Conservation (phyloP, 306 rosid genomes). For the Betula pendula region DNA sequence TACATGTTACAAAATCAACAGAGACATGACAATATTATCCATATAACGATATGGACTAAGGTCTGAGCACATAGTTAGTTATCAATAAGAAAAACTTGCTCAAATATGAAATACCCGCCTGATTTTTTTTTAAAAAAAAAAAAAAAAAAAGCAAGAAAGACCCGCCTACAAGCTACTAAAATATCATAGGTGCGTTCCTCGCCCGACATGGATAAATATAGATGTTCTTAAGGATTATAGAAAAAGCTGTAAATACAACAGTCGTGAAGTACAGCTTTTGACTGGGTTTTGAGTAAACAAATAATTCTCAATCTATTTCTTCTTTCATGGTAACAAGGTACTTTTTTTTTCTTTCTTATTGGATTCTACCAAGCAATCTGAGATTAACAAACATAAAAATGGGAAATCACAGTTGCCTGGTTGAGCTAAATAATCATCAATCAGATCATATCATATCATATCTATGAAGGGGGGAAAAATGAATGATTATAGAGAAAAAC, state of each 20-base stretch:
- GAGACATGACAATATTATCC: background rate
- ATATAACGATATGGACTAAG: no score
- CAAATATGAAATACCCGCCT: background rate
- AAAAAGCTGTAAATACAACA: constrained; percentile 4
- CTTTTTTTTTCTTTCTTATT: constrained; percentile 33
- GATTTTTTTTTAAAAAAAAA: no score
- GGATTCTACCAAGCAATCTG: constrained; percentile 47
- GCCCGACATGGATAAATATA: background rate
- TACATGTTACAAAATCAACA: background rate
- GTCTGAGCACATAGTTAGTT: no score
- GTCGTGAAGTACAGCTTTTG: constrained; percentile 11
- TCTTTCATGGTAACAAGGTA: constrained; percentile 17
- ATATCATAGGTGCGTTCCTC: no score
- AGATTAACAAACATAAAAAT: constrained; percentile 40
- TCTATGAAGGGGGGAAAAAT: constrained; percentile 9
- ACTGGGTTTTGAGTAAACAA: constrained; percentile 28
- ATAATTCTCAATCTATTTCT: constrained; percentile 17
- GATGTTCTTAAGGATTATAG: background rate
- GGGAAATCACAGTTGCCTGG: constrained; percentile 44
- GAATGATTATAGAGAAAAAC: constrained; percentile 3
- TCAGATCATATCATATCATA: constrained; percentile 24
- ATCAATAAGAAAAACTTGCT: background rate
- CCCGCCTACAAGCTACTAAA: background rate
- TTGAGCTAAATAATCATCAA: constrained; percentile 35
- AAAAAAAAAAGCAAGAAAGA: no score